Conservation (phyloP, 257 asterid species). For the Plantago major region DNA sequence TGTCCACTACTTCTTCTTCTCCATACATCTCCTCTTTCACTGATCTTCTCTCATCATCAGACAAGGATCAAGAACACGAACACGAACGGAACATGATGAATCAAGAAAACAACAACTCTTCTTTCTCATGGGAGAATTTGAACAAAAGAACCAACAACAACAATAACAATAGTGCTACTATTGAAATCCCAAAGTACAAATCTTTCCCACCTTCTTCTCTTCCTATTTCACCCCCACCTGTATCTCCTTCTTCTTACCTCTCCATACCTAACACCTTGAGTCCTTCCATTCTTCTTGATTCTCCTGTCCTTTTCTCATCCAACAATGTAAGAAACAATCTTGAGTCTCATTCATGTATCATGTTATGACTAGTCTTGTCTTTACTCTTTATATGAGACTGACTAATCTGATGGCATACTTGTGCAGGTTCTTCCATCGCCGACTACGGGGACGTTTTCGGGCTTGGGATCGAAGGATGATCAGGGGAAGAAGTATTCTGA, state of each 20-base stretch:
- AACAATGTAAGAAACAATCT: constrained; percentile 47
- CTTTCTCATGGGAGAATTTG: constrained; percentile 31
- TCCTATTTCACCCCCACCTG: constrained; percentile 58
- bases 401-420: constrained; percentile 4
- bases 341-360: not conserved
- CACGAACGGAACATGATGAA: too few relatives aligned
- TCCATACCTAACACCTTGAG: constrained; percentile 56
- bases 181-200: constrained; percentile 35
- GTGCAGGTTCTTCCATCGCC: constrained; percentile 64
- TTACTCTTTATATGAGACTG: too few relatives aligned
- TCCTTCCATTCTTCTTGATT: constrained; percentile 73
- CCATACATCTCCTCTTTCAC: constrained; percentile 35
- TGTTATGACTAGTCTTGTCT: too few relatives aligned
- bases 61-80: too few relatives aligned
- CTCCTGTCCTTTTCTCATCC: constrained; percentile 61
- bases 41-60: constrained; percentile 31
- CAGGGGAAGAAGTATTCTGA: constrained; percentile 26
- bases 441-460: constrained; percentile 50
- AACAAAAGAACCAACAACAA: not conserved
- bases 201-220: constrained; percentile 55
- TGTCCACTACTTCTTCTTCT: constrained; percentile 12
- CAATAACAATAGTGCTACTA: constrained; percentile 3
- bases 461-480: constrained; percentile 25
- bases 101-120: constrained; percentile 12
- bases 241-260: constrained; percentile 73